Evolutionary conservation across 768 basidiomycete genomes (phyloP).

Genomic region (Trametes maxima): DNA sequence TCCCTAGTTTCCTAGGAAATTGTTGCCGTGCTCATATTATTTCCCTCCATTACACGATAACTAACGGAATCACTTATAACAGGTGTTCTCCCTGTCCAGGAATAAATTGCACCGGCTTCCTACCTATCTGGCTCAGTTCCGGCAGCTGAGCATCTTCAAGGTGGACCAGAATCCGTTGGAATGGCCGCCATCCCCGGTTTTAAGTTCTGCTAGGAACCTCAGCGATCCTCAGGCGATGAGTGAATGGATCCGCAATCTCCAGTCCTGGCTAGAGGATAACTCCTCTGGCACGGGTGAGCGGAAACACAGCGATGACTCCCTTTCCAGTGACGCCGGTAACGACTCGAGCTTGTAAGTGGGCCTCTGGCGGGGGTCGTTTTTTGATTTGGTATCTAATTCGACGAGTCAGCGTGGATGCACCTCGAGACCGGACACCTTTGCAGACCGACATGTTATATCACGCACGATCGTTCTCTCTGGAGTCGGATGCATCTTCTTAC

Average conservation of each 20-base stretch:
- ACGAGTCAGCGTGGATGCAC: constrained; percentile 4
- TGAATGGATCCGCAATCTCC: constrained; percentile 72
- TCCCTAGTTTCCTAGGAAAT: neutral
- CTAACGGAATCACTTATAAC: constrained; percentile 1
- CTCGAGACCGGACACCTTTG: constrained; percentile 11
- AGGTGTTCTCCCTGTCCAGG: constrained; percentile 86
- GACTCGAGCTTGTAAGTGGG: constrained; percentile 42
- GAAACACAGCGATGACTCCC: constrained; percentile 51
- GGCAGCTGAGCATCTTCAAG: constrained; percentile 74
- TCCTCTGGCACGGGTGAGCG: constrained; percentile 36
- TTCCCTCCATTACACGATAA: constrained; percentile 22
- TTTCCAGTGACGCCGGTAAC: constrained; percentile 44
- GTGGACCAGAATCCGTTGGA: constrained; percentile 91
- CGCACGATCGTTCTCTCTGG: constrained; percentile 58
- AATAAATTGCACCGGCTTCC: constrained; percentile 86
- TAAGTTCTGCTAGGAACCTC: constrained; percentile 45
- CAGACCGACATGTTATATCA: constrained; percentile 17
- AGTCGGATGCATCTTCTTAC: constrained; percentile 57
- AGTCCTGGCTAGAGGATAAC: constrained; percentile 74
- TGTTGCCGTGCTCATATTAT: neutral
- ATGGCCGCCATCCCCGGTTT: constrained; percentile 77
- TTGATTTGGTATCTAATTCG: neutral
- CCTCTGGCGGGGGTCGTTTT: constrained; percentile 37
- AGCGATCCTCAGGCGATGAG: constrained; percentile 57
- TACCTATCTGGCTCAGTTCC: constrained; percentile 73